Evolutionary conservation across 1,284 basidiomycete genomes (phyloP), one percentile per base, ranked within the genome.

Genomic region (Moesziomyces antarcticus): DNA sequence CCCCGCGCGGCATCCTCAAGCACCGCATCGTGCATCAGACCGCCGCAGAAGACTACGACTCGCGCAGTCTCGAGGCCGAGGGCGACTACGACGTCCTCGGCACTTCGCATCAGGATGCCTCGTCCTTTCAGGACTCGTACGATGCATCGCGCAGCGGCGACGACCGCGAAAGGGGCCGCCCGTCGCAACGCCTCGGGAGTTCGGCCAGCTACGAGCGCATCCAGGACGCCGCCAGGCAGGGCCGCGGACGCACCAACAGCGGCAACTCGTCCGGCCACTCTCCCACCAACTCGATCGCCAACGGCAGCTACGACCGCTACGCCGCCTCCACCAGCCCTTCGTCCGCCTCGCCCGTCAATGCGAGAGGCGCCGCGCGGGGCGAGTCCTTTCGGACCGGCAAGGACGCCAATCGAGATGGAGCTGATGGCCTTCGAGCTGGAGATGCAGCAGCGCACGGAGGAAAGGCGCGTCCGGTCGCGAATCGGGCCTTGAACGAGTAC

Each of bases 201-300:
- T 78, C 74, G 14, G 69, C 79, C 13, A 75, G 72, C 50, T 79
- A 80, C 56, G 79, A 80, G 67, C 68, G 79, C 46, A 69, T 80
- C 42, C 79, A 79, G 45, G 77, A 79, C 18, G 77, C 79, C 8
- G 64, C 67, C 7, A 37, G 75, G 35, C 59, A 62, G 42, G 64
- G 64, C 7, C 51, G 71, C 11, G 56, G 47, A 10, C 56, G 71
- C 7, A 72, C 66, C 53, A 75, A 63, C 58, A 75, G 69, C 45
- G 65, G 65, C 40, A 64, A 47, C 48, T 57, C 60, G 24, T 47
- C 64, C 22, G 64, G 64, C 18, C 73, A 67, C 56, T 72, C 68
- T 50, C 73, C 73, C 1, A 75, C 58, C 48, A 60, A 71, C 27
- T 66, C 72, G 27, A 48, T 33, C 5, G 59, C 41, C 30, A 75